Evolutionary conservation across 2,329 filamentous ascomycete species (phyloP).

Genomic region (Elsinoe arachidis): DNA sequence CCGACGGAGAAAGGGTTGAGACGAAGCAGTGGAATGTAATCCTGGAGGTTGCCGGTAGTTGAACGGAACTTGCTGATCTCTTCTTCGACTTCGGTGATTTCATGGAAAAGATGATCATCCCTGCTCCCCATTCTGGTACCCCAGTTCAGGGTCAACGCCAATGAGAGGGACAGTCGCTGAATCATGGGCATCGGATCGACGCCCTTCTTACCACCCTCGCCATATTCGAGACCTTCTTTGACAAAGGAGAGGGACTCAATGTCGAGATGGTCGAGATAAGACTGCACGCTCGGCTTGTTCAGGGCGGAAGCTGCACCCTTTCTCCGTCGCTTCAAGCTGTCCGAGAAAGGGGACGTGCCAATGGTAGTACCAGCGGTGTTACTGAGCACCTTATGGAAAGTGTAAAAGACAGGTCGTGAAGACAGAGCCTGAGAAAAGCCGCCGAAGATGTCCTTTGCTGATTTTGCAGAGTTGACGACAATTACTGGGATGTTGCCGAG

Average conservation of each 20-base stretch:
- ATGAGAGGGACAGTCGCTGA: constrained; percentile 53
- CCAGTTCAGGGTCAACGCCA: constrained; percentile 59
- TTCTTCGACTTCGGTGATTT: constrained; percentile 56
- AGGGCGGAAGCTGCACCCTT: constrained; percentile 58
- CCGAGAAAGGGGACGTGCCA: constrained; percentile 58
- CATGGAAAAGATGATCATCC: constrained; percentile 51
- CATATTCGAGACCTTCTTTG: constrained; percentile 51
- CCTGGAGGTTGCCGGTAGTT: constrained; percentile 53
- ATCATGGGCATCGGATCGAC: constrained; percentile 62
- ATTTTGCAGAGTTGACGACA: constrained; percentile 36
- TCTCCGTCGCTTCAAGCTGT: constrained; percentile 54
- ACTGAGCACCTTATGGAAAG: constrained; percentile 47
- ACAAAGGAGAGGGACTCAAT: constrained; percentile 56
- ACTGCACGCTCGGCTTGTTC: constrained; percentile 55
- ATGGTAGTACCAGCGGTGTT: constrained; percentile 60
- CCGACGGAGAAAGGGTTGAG: constrained; percentile 55
- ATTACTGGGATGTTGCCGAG: constrained; percentile 38
- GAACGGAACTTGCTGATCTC: constrained; percentile 51
- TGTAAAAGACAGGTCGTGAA: constrained; percentile 37
- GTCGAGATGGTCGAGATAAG: constrained; percentile 54
- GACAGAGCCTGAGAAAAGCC: constrained; percentile 35
- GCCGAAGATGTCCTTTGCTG: constrained; percentile 35
- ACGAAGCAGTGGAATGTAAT: constrained; percentile 51
- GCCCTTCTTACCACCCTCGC: constrained; percentile 44
- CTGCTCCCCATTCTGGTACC: constrained; percentile 52